Percentiles rank a stretch among this genome's conserved stretches.
Conservation (phyloP, 148 eudicot genomes). For the Chenopodium berlandieri region DNA sequence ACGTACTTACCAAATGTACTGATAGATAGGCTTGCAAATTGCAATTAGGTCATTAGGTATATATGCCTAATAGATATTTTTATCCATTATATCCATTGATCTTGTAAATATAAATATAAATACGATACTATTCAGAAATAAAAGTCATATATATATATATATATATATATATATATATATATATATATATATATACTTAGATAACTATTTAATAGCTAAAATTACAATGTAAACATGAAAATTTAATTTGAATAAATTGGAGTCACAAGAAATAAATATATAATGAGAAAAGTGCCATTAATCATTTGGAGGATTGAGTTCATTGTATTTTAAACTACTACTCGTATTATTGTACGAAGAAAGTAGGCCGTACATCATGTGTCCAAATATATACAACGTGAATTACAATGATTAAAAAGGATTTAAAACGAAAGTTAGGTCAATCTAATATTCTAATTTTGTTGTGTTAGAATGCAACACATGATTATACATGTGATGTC, state of each 20-base stretch:
- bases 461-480: constrained; percentile 2
- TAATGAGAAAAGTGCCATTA: not conserved
- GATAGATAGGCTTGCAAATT: too few relatives aligned
- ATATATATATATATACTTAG: too few relatives aligned
- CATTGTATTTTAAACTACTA: not conserved
- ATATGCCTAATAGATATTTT: not conserved
- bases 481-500: constrained; percentile 15
- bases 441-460: not conserved
- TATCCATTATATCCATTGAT: not conserved
- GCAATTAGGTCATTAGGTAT: not conserved
- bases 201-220: too few relatives aligned
- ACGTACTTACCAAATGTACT: too few relatives aligned
- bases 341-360: not conserved
- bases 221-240: too few relatives aligned
- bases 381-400: not conserved
- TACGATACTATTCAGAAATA: too few relatives aligned
- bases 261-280: too few relatives aligned
- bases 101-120: too few relatives aligned
- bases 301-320: not conserved
- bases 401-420: not conserved
- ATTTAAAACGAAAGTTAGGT: not conserved
- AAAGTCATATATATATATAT: too few relatives aligned
- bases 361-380: constrained; percentile 1
- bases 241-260: too few relatives aligned
- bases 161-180: too few relatives aligned